These are phyloP conservation scores for Trapa incisa DNA, from an alignment of 345 rosid genomes.

Conservation along the genomic window DNA sequence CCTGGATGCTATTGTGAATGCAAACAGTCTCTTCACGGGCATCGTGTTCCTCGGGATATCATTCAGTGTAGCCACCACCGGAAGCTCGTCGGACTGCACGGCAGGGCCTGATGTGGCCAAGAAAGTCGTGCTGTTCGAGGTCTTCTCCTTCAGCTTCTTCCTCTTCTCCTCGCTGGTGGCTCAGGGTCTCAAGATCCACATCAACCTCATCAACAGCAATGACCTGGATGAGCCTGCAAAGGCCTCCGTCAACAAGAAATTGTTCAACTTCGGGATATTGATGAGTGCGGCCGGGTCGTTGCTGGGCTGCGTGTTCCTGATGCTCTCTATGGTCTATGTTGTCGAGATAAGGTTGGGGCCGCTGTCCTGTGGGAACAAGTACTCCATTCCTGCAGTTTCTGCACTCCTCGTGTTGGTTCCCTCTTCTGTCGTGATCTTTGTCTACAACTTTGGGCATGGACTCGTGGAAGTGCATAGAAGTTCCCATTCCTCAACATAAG, in stretches of 20 bases:
- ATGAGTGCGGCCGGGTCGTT: neutral
- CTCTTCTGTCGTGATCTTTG: too few species aligned
- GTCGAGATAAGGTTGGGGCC: slow-evolving; percentile 1
- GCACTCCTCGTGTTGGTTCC: too few species aligned
- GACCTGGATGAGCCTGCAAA: neutral
- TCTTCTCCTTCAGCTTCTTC: slow-evolving; percentile 12
- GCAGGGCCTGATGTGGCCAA: slow-evolving; percentile 8
- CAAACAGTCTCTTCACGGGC: neutral
- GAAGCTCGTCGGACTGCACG: neutral
- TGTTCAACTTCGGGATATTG: too few species aligned
- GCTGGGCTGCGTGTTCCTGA: neutral
- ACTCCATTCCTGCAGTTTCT: too few species aligned
- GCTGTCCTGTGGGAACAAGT: neutral
- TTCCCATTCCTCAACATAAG: too few species aligned
- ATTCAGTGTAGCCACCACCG: neutral
- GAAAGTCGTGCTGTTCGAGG: slow-evolving; percentile 5
- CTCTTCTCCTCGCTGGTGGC: neutral
- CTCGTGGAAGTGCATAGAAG: too few species aligned
- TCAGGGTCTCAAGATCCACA: neutral
- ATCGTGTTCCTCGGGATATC: slow-evolving; percentile 14
- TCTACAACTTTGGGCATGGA: too few species aligned
- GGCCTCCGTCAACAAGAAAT: too few species aligned
- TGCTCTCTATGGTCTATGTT: neutral
- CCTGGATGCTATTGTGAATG: neutral
- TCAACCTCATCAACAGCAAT: slow-evolving; percentile 3